phyloP scores from a whole-genome alignment of 2,329 filamentous ascomycete genomes.

The Diaporthe humulicola region DNA sequence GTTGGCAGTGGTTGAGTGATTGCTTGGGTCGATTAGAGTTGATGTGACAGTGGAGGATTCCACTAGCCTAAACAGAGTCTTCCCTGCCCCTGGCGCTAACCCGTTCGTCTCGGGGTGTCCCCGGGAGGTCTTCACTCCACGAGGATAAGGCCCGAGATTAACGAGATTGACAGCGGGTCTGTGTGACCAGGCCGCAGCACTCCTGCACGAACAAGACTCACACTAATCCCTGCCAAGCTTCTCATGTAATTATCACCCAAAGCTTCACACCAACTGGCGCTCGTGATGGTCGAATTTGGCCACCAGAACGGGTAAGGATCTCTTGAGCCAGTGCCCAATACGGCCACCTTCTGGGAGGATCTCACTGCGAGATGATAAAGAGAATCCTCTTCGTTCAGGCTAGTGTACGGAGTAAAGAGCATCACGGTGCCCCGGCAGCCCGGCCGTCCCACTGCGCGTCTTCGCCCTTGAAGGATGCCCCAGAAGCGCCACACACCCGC shows the following conservation, averaged over 20 bases:
- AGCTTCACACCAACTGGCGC: conserved; percentile 1
- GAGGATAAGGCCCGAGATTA: conserved; percentile 30
- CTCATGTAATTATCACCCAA: conserved; percentile 17
- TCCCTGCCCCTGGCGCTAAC: conserved; percentile 29
- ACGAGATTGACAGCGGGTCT: conserved; percentile 32
- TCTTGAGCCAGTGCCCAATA: conserved; percentile 17
- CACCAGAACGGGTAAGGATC: conserved; percentile 11
- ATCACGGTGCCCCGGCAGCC: background rate
- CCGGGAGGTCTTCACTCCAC: conserved; percentile 17
- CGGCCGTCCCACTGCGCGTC: background rate
- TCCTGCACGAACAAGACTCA: conserved; percentile 10
- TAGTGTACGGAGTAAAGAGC: too few species aligned
- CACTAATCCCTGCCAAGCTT: conserved; percentile 26
- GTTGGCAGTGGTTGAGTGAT: conserved; percentile 1
- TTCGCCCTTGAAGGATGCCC: background rate
- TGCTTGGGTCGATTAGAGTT: conserved; percentile 25
- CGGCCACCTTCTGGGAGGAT: background rate
- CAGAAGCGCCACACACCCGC: conserved; percentile 8
- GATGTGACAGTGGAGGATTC: conserved; percentile 30
- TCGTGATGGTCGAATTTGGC: conserved; percentile 22
- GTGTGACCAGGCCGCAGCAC: conserved; percentile 21
- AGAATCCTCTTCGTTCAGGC: conserved; percentile 20
- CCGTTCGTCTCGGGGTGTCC: conserved; percentile 26
- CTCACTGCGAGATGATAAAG: background rate
- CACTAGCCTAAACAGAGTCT: conserved; percentile 27